These are phyloP conservation scores for Amborella trichopoda DNA, from an alignment of 164 flowering plant species.

Conservation along the genomic window DNA sequence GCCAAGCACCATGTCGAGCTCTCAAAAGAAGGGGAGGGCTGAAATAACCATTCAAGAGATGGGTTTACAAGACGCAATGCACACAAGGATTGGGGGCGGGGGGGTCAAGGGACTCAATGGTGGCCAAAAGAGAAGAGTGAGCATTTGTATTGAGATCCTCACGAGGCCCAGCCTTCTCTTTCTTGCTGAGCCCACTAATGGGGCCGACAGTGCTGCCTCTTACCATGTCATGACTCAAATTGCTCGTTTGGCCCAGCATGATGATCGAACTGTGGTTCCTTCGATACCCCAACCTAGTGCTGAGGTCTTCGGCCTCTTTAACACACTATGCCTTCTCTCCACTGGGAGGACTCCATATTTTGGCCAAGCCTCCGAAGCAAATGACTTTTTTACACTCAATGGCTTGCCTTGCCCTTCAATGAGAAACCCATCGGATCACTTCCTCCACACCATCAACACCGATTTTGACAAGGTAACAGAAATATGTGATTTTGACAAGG, in stretches of 20 bases:
- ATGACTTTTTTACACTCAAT: conserved; percentile 45
- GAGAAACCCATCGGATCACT: conserved; percentile 78
- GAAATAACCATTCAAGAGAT: conserved; percentile 40
- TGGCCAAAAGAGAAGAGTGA: conserved; percentile 53
- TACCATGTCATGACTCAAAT: conserved; percentile 36
- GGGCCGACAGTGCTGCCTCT: conserved; percentile 64
- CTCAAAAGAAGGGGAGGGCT: conserved; percentile 33
- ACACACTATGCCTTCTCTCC: conserved; percentile 49
- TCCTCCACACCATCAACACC: conserved; percentile 53
- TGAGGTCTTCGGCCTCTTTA: conserved; percentile 48
- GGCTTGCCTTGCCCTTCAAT: conserved; percentile 68
- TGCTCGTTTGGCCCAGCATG: conserved; percentile 14
- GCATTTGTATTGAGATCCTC: conserved; percentile 51
- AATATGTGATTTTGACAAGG: too few species aligned
- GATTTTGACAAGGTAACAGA: conserved; percentile 67
- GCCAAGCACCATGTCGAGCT: conserved; percentile 30
- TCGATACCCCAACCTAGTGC: conserved; percentile 74
- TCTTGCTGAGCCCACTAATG: conserved; percentile 68
- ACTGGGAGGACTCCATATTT: conserved; percentile 50
- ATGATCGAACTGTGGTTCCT: conserved; percentile 38
- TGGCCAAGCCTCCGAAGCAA: conserved; percentile 32
- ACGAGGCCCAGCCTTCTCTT: conserved; percentile 44
- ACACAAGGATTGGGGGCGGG: conserved; percentile 51
- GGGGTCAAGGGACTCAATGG: conserved; percentile 42
- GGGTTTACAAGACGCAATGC: conserved; percentile 45